A percentile compares a stretch with the other conserved stretches of the same genome.
phyloP scores from a whole-genome alignment of 139 green algal genomes.

The Trebouxia sp. region DNA sequence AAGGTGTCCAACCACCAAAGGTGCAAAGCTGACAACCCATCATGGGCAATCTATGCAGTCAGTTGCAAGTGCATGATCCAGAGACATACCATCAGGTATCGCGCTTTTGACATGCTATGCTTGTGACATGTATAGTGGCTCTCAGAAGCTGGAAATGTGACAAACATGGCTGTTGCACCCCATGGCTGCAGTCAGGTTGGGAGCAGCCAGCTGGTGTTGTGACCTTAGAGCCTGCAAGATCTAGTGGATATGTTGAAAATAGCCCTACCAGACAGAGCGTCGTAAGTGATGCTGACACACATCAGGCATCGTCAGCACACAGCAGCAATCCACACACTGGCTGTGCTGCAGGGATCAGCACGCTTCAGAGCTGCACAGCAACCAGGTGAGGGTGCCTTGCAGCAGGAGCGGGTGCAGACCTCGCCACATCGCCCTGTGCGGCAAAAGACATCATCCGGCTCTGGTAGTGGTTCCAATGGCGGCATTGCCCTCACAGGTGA shows the following conservation, averaged over 20 bases:
- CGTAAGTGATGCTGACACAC: neutral
- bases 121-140: too few species aligned
- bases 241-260: neutral
- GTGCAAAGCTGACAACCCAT: too few species aligned
- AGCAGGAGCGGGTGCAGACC: conserved; percentile 3
- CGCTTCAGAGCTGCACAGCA: neutral
- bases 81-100: conserved; percentile 1
- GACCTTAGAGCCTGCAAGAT: conserved; percentile 1
- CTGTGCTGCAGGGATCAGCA: neutral
- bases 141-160: neutral
- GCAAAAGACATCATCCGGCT: neutral
- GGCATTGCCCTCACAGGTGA: conserved; percentile 16
- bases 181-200: neutral
- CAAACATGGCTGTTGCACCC: neutral
- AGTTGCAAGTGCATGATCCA: conserved; percentile 6
- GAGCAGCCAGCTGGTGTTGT: conserved; percentile 11
- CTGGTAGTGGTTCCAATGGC: neutral
- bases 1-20: too few species aligned
- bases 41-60: conserved; percentile 23
- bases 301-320: neutral
- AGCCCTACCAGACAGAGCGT: conserved; percentile 15
- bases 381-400: neutral
- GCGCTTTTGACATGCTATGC: neutral
- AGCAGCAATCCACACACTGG: neutral
- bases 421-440: neutral